These are phyloP conservation scores for Lodderomyces beijingensis DNA, from an alignment of 1,139 yeast species.

Conservation along the genomic window DNA sequence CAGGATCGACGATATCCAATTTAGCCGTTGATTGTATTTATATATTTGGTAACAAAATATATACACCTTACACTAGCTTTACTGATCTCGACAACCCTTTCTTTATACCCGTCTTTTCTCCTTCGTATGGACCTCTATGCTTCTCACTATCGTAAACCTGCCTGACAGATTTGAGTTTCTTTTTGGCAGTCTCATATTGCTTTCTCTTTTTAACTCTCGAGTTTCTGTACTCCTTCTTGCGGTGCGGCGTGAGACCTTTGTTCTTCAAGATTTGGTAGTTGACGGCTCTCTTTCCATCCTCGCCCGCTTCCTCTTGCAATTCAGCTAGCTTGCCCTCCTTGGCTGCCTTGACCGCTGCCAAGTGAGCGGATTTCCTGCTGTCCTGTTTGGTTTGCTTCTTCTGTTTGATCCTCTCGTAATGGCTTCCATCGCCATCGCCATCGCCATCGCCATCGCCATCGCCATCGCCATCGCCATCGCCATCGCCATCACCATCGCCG, in stretches of 20 bases:
- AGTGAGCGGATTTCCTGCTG: slow-evolving; percentile 62
- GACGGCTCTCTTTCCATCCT: slow-evolving; percentile 89
- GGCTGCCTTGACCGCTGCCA: slow-evolving; percentile 71
- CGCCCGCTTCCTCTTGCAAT: slow-evolving; percentile 60
- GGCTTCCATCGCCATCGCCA: slow-evolving; percentile 46
- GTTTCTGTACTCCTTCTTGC: slow-evolving; percentile 91
- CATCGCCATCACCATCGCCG: slow-evolving; percentile 48
- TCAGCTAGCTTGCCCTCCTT: slow-evolving; percentile 80
- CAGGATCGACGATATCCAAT: slow-evolving; percentile 93
- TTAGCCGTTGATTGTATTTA: slow-evolving; percentile 25
- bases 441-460: slow-evolving; percentile 39
- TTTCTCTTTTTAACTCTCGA: slow-evolving; percentile 97
- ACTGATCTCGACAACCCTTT: slow-evolving; percentile 85
- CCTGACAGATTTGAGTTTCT: slow-evolving; percentile 87
- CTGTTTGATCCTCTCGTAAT: slow-evolving; percentile 49
- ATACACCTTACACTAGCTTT: slow-evolving; percentile 46
- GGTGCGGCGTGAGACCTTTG: slow-evolving; percentile 89
- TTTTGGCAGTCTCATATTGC: slow-evolving; percentile 92
- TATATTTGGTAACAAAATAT: neutral
- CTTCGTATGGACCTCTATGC: slow-evolving; percentile 80
- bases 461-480: slow-evolving; percentile 49
- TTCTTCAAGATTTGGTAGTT: slow-evolving; percentile 91
- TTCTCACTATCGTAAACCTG: slow-evolving; percentile 72
- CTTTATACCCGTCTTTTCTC: slow-evolving; percentile 97
- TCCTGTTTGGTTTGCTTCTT: slow-evolving; percentile 45